A percentile compares a stretch with the other conserved stretches of the same genome.
Conservation (phyloP, 129 eudicot genomes). For the Arctium lappa region DNA sequence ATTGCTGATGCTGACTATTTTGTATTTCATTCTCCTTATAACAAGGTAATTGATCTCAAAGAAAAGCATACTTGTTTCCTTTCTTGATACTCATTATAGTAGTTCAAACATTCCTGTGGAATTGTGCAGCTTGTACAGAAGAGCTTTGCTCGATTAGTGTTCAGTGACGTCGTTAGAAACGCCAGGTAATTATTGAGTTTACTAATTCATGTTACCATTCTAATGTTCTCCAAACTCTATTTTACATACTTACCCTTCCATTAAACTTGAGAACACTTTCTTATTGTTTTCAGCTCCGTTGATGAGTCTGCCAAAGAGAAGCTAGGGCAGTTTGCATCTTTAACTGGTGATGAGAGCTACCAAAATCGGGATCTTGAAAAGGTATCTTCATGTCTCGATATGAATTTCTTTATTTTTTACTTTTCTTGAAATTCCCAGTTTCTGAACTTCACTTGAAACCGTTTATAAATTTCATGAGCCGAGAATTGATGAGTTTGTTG, state of each 20-base stretch:
- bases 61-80: neutral
- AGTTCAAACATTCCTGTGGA: conserved; percentile 3
- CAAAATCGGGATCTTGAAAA: conserved; percentile 88
- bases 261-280: neutral
- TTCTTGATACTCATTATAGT: neutral
- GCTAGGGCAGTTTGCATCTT: conserved; percentile 65
- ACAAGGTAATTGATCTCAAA: conserved; percentile 52
- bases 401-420: neutral
- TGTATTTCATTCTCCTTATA: conserved; percentile 89
- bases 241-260: neutral
- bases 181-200: conserved; percentile 46
- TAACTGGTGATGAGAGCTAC: conserved; percentile 71
- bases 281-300: conserved; percentile 46
- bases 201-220: neutral
- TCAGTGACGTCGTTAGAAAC: conserved; percentile 58
- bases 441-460: neutral
- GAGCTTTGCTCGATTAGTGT: conserved; percentile 75
- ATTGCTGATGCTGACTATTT: conserved; percentile 63
- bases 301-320: conserved; percentile 77
- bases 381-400: conserved; percentile 30
- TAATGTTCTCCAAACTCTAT: neutral
- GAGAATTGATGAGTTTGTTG: neutral
- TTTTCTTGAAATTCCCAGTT: neutral
- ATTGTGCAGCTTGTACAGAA: conserved; percentile 87
- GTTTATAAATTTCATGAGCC: neutral